These are phyloP conservation scores for Cucumis sativus DNA, from an alignment of 306 rosid species.

Conservation along the genomic window Cucumber_9930_V3 NC_026657.2:32926501-32927000, in stretches of 20 bases:
- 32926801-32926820: not conserved
- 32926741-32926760: not conserved
- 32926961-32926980: too few relatives aligned
- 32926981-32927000: too few relatives aligned
- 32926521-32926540: conserved; percentile 43
- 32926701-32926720: not conserved
- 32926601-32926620: conserved; percentile 37
- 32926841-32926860: not conserved
- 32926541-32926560: conserved; percentile 57
- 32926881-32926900: not conserved
- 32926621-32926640: conserved; percentile 25
- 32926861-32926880: not conserved
- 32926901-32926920: not conserved
- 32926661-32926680: conserved; percentile 60
- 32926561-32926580: conserved; percentile 77
- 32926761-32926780: not conserved
- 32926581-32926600: conserved; percentile 54
- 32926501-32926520: conserved; percentile 24
- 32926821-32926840: not conserved
- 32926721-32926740: not conserved
- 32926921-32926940: too few relatives aligned
- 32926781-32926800: not conserved
- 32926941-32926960: too few relatives aligned
- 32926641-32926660: conserved; percentile 57
- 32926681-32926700: conserved; percentile 11